Evolutionary conservation across 2,329 filamentous ascomycete species (phyloP), one percentile per base, ranked within the genome.

Genomic region (Fusarium pseudoanthophilum): DNA sequence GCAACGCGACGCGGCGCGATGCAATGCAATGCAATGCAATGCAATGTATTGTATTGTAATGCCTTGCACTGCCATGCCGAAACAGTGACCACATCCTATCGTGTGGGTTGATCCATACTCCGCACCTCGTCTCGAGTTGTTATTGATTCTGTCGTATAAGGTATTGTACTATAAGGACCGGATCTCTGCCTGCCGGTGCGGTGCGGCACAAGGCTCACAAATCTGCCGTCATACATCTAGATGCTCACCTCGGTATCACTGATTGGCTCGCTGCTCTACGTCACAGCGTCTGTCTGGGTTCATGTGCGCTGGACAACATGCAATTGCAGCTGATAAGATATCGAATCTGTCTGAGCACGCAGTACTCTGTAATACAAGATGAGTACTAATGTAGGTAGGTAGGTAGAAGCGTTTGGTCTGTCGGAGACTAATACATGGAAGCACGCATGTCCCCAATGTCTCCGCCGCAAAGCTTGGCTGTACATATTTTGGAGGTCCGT

Each of bases 151-250:
- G 57, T 59, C 68, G 52, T 67, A 65, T 67, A 48, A 48, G 18
- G 13, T 48, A 55, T 67, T 58, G 51, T 56, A 28, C 43, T 28
- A 28, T 46, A 58, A 52, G 59, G 49, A 39, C 71, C 58, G 71
- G 71, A 42, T 71, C 62, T 67, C 37, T 72, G 55, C 56, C 60
- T 74, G 62, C 71, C 67, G 71, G 71, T 57, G 52, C 30, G 67
- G 57, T 60, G 52, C 71, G 67, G 66, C 52, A 46, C 37, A 57
- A 51, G 34, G 43, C 30, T 71, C 60, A 63, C 55, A 73, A 55
- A 72, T 68, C 71, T 74, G 60, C 67, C 71, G 63, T 74, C 71
- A 72, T 72, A 65, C 63, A 72, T 46, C 48, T 55, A 65, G 42
- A 51, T 64, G 51, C 51, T 71, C 26, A 37, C 67, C 63, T 74